Base-by-base conservation (phyloP, 2,329 filamentous ascomycete genomes). In the Phialocephala sp. region DNA sequence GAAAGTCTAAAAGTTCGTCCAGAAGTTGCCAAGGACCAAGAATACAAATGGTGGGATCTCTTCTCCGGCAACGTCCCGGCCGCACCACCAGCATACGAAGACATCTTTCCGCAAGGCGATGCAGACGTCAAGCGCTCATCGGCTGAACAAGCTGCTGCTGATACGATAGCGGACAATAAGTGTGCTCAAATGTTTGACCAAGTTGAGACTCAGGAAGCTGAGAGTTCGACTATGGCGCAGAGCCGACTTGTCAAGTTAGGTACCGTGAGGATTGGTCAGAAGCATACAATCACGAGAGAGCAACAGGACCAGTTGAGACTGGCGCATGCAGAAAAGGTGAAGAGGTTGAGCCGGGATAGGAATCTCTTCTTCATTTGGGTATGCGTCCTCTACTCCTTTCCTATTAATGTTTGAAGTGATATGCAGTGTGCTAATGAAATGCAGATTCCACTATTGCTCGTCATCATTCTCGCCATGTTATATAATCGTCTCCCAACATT, bases 41-140 rank as follows among this genome's bases (percentile, higher is more conserved):
- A 87, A 60, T 81, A 81, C 70, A 83, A 84, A 66, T 91, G 90
- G 89, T 91, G 88, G 86, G 88, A 90, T 73, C 79, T 89, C 35
- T 84, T 89, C 54, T 87, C 87, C 9, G 79, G 83, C 43, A 80
- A 78, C 22, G 79, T 79, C 45, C 78, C 85, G 11, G 80, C 82
- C 4, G 82, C 85, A 37, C 91, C 91, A 9, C 92, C 92, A 11
- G 86, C 92, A 0, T 95, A 95, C 70, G 89, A 93, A 61, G 92
- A 94, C 57, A 86, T 95, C 35, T 95, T 88, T 76, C 91, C 91
- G 1, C 77, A 81, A 61, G 72, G 72, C 39, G 80, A 83, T 54
- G 68, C 82, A 18, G 85, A 89, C 63, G 79, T 78, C 27, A 89
- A 90, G 76, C 83, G 85, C 71, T 79, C 83, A 20, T 85, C 85